Percentiles rank a stretch among this genome's conserved stretches.
Evolutionary conservation across 116 monocot species (phyloP).

Genomic region (Zostera marina): DNA sequence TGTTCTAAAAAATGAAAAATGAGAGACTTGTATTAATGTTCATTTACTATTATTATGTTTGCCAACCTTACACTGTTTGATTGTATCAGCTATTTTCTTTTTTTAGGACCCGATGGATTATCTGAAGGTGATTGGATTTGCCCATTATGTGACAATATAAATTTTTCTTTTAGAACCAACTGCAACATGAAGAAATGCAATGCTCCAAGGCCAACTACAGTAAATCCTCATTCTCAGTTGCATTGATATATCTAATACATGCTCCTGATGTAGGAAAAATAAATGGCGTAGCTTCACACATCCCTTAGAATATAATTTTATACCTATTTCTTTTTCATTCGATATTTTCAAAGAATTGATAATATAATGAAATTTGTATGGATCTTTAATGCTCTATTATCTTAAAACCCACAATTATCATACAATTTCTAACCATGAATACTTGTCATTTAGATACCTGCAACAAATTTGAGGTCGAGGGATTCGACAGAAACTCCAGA

Average conservation of each 20-base stretch:
- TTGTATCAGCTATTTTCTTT: neutral
- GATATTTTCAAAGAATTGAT: too few species aligned
- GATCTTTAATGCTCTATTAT: too few species aligned
- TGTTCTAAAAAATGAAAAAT: too few species aligned
- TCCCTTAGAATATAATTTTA: too few species aligned
- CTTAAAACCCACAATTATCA: too few species aligned
- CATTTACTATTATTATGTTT: neutral
- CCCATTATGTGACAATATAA: constrained; percentile 48
- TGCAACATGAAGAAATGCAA: constrained; percentile 69
- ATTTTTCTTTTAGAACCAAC: constrained; percentile 47
- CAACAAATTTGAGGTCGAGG: constrained; percentile 12
- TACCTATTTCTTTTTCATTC: too few species aligned
- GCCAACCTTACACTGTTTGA: neutral
- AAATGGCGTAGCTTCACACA: too few species aligned
- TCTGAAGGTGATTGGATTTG: constrained; percentile 56
- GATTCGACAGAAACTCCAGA: constrained; percentile 28
- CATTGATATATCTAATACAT: too few species aligned
- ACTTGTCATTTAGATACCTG: constrained; percentile 8
- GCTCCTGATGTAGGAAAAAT: too few species aligned
- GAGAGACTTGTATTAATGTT: neutral
- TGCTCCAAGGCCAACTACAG: constrained; percentile 29
- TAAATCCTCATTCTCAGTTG: constrained; percentile 7
- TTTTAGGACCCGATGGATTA: constrained; percentile 47
- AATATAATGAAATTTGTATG: too few species aligned
- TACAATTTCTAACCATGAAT: neutral